Percentiles rank a stretch among this genome's conserved stretches.
Evolutionary conservation across 805 yeast genomes (phyloP).

Genomic region (Barnettozyma populi): DNA sequence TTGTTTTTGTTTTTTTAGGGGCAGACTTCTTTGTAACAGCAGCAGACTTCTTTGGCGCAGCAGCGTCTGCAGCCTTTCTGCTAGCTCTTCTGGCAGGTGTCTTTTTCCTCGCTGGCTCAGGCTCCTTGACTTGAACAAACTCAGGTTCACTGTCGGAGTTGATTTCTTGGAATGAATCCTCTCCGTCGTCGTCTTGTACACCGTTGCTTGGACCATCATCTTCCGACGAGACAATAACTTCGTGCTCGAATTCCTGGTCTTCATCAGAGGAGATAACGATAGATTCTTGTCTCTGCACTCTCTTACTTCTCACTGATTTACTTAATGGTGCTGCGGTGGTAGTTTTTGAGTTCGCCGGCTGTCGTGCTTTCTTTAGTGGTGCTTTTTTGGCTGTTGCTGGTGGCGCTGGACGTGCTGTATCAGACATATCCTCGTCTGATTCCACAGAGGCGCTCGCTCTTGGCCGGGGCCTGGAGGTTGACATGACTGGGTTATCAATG

Average conservation of each 20-base stretch:
- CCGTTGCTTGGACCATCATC: not conserved
- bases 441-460: not conserved
- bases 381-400: not conserved
- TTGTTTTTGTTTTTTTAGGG: not conserved
- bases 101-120: slow-evolving; percentile 1
- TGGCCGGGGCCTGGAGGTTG: not conserved
- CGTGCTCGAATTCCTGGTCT: not conserved
- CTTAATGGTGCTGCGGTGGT: not conserved
- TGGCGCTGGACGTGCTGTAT: not conserved
- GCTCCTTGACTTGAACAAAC: not conserved
- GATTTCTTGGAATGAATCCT: slow-evolving; percentile 7
- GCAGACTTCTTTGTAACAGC: slow-evolving; percentile 1
- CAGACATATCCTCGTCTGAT: not conserved
- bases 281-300: slow-evolving; percentile 4
- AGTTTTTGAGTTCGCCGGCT: not conserved
- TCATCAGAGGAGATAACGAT: slow-evolving; percentile 8
- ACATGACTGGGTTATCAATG: not conserved
- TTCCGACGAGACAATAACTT: not conserved
- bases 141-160: slow-evolving; percentile 7
- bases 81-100: not conserved
- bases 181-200: not conserved
- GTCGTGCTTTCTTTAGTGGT: not conserved
- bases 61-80: not conserved
- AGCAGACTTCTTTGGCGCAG: not conserved
- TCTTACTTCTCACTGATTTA: not conserved